Conservation (phyloP, 306 rosid species). For the Echinosophora koreensis region DNA sequence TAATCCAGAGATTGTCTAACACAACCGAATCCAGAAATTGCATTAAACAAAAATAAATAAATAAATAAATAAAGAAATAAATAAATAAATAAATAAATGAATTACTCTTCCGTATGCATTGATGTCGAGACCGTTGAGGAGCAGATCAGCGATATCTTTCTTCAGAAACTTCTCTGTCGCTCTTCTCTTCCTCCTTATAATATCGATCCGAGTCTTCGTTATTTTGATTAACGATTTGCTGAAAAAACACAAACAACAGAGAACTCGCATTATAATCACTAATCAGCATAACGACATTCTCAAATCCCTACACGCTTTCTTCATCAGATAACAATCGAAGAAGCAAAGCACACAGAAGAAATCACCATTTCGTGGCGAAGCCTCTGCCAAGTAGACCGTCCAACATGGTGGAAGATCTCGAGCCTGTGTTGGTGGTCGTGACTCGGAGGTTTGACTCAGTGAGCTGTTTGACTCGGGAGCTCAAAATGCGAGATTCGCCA, state of each 20-base stretch:
- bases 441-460: slow-evolving; percentile 43
- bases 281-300: slow-evolving; percentile 32
- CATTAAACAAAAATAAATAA: neutral
- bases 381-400: slow-evolving; percentile 86
- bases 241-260: slow-evolving; percentile 21
- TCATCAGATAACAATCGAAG: neutral
- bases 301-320: neutral
- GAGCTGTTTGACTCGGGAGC: slow-evolving; percentile 44
- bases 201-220: slow-evolving; percentile 88
- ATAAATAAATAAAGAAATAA: neutral
- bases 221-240: slow-evolving; percentile 84
- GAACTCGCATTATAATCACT: neutral
- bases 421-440: neutral
- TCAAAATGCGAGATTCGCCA: slow-evolving; percentile 49
- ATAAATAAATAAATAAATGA: neutral
- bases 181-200: slow-evolving; percentile 85
- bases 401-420: slow-evolving; percentile 63
- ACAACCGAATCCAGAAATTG: slow-evolving; percentile 25
- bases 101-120: slow-evolving; percentile 92
- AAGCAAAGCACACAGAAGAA: neutral
- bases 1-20: slow-evolving; percentile 15
- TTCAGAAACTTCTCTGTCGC: slow-evolving; percentile 92
- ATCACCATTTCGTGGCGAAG: slow-evolving; percentile 79
- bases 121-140: slow-evolving; percentile 72
- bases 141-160: slow-evolving; percentile 91